A percentile compares a stretch with the other conserved stretches of the same genome.
Evolutionary conservation across 164 flowering plant species (phyloP).

Genomic region (Chimonanthus salicifolius): DNA sequence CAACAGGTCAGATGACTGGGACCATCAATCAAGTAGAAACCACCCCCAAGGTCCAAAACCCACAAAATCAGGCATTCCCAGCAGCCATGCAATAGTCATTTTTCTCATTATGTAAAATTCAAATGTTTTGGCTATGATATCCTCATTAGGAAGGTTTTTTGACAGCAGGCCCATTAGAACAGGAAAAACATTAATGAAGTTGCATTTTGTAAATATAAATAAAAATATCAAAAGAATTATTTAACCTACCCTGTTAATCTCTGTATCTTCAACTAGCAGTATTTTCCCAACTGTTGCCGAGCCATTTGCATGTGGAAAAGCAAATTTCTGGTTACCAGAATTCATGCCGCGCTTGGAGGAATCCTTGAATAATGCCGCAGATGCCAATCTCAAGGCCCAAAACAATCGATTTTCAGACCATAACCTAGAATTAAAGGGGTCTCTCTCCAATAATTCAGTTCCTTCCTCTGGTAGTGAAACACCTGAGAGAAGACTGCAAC

Average conservation of each 20-base stretch:
- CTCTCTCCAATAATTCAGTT: background rate
- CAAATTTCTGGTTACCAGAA: background rate
- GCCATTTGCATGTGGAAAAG: background rate
- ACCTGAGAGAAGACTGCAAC: background rate
- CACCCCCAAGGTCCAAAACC: background rate
- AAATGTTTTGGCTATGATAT: background rate
- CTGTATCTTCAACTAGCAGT: slow-evolving; percentile 15
- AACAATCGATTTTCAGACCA: background rate
- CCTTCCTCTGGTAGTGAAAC: slow-evolving; percentile 5
- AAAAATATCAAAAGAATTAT: background rate
- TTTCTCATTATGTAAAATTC: too few species aligned
- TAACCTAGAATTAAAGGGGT: slow-evolving; percentile 3
- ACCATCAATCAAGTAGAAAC: background rate
- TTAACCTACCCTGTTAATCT: slow-evolving; percentile 11
- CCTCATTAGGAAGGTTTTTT: background rate
- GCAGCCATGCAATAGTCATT: background rate
- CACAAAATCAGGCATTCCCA: background rate
- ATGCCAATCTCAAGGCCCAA: background rate
- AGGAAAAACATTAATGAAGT: background rate
- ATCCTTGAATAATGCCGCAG: background rate
- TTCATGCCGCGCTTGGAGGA: background rate
- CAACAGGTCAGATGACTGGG: background rate
- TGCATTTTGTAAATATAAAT: background rate
- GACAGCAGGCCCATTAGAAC: background rate
- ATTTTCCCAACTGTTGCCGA: slow-evolving; percentile 3